A percentile compares a stretch with the other conserved stretches of the same genome.
These are phyloP conservation scores for Plectosphaerella plurivora DNA, from an alignment of 2,329 filamentous ascomycete species.

Conservation along the genomic window DNA sequence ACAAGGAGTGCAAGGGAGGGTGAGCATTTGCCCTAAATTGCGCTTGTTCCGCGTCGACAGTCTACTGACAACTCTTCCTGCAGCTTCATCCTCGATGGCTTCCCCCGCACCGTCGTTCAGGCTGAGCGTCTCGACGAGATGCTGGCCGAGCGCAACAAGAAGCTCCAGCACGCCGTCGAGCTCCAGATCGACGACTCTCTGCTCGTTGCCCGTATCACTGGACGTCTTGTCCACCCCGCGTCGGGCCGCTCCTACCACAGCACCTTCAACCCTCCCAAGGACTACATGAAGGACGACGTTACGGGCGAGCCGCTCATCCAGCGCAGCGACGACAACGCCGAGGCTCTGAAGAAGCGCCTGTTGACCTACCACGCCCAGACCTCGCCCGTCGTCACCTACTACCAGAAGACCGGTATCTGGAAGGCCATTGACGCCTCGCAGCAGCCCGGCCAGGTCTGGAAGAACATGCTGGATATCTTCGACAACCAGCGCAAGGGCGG, in stretches of 20 bases:
- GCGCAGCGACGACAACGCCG: constrained; percentile 94
- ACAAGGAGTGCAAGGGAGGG: constrained; percentile 95
- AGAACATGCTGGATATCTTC: constrained; percentile 82
- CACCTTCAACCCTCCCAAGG: constrained; percentile 97
- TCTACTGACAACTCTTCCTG: not conserved
- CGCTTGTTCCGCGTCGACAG: not conserved
- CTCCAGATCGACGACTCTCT: constrained; percentile 94
- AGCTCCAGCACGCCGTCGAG: constrained; percentile 91
- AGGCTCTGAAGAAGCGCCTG: constrained; percentile 91
- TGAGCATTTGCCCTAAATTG: constrained; percentile 38
- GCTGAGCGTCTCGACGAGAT: constrained; percentile 92
- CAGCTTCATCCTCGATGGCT: constrained; percentile 98
- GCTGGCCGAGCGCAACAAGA: constrained; percentile 73
- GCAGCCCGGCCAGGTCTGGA: constrained; percentile 94
- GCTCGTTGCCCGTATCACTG: constrained; percentile 92
- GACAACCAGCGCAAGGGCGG: constrained; percentile 29
- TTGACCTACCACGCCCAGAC: constrained; percentile 94
- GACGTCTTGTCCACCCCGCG: constrained; percentile 90
- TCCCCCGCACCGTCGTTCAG: constrained; percentile 94
- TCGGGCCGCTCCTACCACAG: constrained; percentile 97
- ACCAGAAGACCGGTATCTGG: constrained; percentile 98
- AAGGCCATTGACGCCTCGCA: constrained; percentile 92
- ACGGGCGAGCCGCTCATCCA: constrained; percentile 96
- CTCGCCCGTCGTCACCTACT: constrained; percentile 87
- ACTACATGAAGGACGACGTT: constrained; percentile 89